Evolutionary conservation across 1,139 yeast species (phyloP), one percentile per base, ranked within the genome.

Genomic region (Scheffersomyces parashehatae): DNA sequence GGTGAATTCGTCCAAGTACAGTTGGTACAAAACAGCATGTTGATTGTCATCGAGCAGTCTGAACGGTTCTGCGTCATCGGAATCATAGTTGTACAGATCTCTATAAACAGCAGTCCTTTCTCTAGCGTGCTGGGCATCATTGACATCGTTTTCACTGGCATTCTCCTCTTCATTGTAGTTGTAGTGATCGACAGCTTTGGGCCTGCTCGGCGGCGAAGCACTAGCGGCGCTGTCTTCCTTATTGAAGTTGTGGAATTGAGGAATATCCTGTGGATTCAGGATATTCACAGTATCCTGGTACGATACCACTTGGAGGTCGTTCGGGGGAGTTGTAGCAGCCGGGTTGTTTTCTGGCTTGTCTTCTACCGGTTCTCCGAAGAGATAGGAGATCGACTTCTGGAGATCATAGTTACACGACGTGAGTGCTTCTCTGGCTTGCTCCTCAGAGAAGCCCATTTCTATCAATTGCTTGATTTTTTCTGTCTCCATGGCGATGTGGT

Each of bases 371-470:
- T 70, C 80, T 32, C 73, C 77, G 50, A 82, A 77, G 28, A 83
- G 68, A 53, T 61, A 75, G 28, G 75, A 77, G 39, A 82, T 71
- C 5, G 88, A 88, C 35, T 67, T 66, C 37, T 74, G 75, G n/a
- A 81, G 67, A 51, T 82, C 75, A 48, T 77, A 70, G 42, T 72
- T 66, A 15, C 79, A 56, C 28, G 59, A 58, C 44, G 60, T 45
- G 38, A 79, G 63, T 0, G 83, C 83, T 24, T 58, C 62, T 7
- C 48, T 50, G 0, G 82, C 76, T 46, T 70, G 69, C 26, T 70
- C 77, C 5, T 62, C 65, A 46, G 75, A 59, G 58, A 83, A 77
- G 29, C 89, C 90, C 89, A 84, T 83, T 43, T 79, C 86, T 40
- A 68, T 64, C 46, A 83, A 72, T 54, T 68, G 73, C 13, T 32